Evolutionary conservation across 2,329 filamentous ascomycete species (phyloP).

Genomic region (Nemania abortiva): DNA sequence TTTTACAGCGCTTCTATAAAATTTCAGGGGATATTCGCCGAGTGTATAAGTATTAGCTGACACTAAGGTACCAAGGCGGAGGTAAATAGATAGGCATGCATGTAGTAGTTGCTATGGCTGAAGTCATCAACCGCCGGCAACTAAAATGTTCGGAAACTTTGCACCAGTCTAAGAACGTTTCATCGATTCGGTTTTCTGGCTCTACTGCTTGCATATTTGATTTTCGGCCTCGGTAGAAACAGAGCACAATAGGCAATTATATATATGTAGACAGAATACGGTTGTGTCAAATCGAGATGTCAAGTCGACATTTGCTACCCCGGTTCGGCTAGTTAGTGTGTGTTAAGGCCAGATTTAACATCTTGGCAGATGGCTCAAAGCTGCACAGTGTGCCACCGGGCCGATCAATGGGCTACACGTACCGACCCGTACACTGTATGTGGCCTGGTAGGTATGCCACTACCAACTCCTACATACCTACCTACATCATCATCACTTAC

Average conservation of each 20-base stretch:
- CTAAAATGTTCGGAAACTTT: not conserved
- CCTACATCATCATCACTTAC: constrained; percentile 13
- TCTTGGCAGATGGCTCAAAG: not conserved
- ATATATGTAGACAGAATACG: not conserved
- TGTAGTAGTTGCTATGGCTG: not conserved
- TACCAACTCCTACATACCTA: not conserved
- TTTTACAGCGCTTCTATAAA: not conserved
- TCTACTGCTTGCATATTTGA: not conserved
- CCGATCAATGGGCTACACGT: not conserved
- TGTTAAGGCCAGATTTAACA: constrained; percentile 42
- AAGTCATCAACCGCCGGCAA: not conserved
- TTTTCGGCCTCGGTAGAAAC: not conserved
- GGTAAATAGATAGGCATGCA: not conserved
- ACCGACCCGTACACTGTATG: not conserved
- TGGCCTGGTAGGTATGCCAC: not conserved
- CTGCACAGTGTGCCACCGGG: constrained; percentile 22
- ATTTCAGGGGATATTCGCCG: too few relatives aligned
- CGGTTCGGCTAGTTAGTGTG: constrained; percentile 16
- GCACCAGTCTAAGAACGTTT: not conserved
- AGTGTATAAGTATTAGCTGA: not conserved
- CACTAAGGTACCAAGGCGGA: not conserved
- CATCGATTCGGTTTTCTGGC: not conserved
- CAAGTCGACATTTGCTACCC: constrained; percentile 12
- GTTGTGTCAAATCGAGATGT: not conserved
- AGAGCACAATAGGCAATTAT: too few relatives aligned